A percentile compares a stretch with the other conserved stretches of the same genome.
Evolutionary conservation across 176 grass and related monocot genomes (phyloP).

Genomic region (Rhynchospora breviuscula): DNA sequence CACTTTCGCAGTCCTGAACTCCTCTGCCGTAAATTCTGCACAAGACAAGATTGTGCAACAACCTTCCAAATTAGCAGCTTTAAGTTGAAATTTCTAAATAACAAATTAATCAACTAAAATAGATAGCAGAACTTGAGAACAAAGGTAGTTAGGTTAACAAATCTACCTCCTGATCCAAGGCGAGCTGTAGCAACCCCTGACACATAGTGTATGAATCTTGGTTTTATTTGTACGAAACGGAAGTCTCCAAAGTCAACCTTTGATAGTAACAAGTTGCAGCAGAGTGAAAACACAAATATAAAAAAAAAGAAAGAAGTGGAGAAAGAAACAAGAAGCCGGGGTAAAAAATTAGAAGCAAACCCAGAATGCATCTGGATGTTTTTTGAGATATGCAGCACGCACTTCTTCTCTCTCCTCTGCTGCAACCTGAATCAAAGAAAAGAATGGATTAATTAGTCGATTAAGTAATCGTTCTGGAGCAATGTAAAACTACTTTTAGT

Average conservation of each 20-base stretch:
- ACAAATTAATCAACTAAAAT: not conserved
- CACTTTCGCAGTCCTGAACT: conserved; percentile 74
- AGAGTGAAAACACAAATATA: not conserved
- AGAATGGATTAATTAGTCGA: not conserved
- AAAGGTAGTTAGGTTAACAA: not conserved
- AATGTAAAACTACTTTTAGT: not conserved
- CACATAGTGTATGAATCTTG: conserved; percentile 67
- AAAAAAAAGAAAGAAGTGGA: not conserved
- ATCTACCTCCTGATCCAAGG: conserved; percentile 86
- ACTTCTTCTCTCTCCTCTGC: conserved; percentile 55
- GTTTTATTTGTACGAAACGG: conserved; percentile 67
- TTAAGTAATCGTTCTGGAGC: not conserved
- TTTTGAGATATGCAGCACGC: conserved; percentile 59
- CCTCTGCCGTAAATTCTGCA: conserved; percentile 66
- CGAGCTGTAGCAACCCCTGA: conserved; percentile 86
- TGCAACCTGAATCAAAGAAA: conserved; percentile 37
- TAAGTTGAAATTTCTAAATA: not conserved
- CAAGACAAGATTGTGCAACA: conserved; percentile 12
- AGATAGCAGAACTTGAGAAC: not conserved
- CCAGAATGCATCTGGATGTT: conserved; percentile 90
- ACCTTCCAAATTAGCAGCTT: conserved; percentile 4
- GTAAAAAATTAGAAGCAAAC: conserved; percentile 31
- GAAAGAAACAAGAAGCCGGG: not conserved
- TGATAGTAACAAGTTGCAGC: not conserved
- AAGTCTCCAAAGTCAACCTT: conserved; percentile 98